A percentile compares a stretch with the other conserved stretches of the same genome.
phyloP scores from a whole-genome alignment of 257 asterid species.

The Nicotiana paniculata region DNA sequence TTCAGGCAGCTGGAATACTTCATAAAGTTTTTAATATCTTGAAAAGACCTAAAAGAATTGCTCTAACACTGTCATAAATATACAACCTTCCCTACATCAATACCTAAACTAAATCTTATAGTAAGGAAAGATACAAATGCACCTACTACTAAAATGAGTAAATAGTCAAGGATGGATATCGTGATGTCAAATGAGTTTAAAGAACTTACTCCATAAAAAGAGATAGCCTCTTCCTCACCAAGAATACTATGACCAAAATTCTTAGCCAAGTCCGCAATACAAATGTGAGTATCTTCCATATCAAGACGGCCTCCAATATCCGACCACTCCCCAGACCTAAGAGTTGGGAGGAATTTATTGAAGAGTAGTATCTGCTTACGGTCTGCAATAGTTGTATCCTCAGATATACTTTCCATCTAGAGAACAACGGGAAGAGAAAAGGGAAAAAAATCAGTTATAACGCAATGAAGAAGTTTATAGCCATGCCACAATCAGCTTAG shows the following conservation, averaged over 20 bases:
- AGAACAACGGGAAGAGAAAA: not conserved
- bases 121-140: not conserved
- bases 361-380: constrained; percentile 15
- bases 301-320: constrained; percentile 66
- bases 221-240: constrained; percentile 68
- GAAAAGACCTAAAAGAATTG: not conserved
- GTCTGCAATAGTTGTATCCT: constrained; percentile 44
- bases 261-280: constrained; percentile 67
- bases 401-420: constrained; percentile 80
- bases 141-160: not conserved
- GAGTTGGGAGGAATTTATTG: constrained; percentile 54
- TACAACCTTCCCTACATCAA: not conserved
- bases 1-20: too few relatives aligned
- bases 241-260: constrained; percentile 39
- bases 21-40: not conserved
- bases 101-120: not conserved
- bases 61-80: not conserved
- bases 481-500: not conserved
- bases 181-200: constrained; percentile 17
- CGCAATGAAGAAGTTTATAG: not conserved
- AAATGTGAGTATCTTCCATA: constrained; percentile 91
- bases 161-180: not conserved
- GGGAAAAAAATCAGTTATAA: not conserved
- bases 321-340: constrained; percentile 78
- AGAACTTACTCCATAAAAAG: constrained; percentile 92